Percentiles rank a stretch among this genome's conserved stretches.
These are phyloP conservation scores for Chaetomiaceae sp. DNA, from an alignment of 2,329 filamentous ascomycete genomes.

Conservation along the genomic window DNA sequence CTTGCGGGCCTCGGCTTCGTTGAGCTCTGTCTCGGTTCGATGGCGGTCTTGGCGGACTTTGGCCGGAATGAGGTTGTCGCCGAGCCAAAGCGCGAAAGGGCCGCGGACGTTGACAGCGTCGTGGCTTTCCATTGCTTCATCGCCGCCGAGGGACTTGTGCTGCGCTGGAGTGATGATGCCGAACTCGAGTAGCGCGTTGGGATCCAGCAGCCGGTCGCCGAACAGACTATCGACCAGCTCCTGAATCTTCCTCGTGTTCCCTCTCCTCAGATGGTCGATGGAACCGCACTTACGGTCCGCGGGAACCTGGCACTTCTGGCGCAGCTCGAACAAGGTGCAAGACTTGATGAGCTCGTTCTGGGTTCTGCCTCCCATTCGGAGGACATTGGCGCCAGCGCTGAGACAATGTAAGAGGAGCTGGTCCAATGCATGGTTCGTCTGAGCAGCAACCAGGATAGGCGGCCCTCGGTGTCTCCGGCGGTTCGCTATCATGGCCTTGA, in stretches of 20 bases:
- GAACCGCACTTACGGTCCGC: constrained; percentile 25
- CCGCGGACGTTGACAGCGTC: constrained; percentile 17
- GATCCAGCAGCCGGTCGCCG: constrained; percentile 45
- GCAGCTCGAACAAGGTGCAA: constrained; percentile 62
- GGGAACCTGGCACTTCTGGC: constrained; percentile 28
- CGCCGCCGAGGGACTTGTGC: constrained; percentile 52
- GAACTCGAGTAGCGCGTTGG: constrained; percentile 48
- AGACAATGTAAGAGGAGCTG: constrained; percentile 67
- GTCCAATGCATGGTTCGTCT: constrained; percentile 88
- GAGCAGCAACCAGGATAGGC: constrained; percentile 74
- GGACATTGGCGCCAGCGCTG: constrained; percentile 50
- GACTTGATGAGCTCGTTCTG: constrained; percentile 61
- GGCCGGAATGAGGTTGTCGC: constrained; percentile 45
- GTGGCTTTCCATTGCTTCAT: constrained; percentile 37
- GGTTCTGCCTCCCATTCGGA: constrained; percentile 62
- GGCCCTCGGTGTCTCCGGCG: constrained; percentile 46
- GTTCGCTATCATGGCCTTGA: constrained; percentile 62
- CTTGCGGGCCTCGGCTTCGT: constrained; percentile 13
- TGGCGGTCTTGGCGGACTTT: constrained; percentile 34
- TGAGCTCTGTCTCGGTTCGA: constrained; percentile 41
- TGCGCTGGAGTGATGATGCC: constrained; percentile 61
- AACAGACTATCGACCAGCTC: constrained; percentile 39
- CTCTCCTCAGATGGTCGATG: constrained; percentile 29
- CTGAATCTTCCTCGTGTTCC: constrained; percentile 35
- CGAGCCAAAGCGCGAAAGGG: constrained; percentile 40